Evolutionary conservation across 148 eudicot genomes (phyloP), one percentile per base, ranked within the genome.

Genomic region (Amaranthus palmeri): DNA sequence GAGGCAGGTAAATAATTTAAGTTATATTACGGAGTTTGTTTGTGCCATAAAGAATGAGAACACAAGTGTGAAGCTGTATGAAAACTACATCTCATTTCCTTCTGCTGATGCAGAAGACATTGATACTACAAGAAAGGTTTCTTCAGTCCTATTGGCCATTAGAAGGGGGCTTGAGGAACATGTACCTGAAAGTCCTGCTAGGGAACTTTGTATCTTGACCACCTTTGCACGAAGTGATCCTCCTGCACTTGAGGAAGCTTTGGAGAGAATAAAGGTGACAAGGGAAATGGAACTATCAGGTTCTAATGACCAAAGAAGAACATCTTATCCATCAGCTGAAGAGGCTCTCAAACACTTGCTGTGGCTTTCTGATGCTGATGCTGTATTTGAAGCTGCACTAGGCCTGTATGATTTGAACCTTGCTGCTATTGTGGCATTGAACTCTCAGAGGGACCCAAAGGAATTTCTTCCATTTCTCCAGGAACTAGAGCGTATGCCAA

Each of bases 381-480:
- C 99, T 60, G 93, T 91, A 55, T 95, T 79, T 82, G 99, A 95
- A 82, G 92, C 97, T 85, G 99, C 97, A 67, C 81, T 95, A 80
- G 97, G 99, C 52, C 90, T 95, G 55, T 91, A 95, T 74, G 99
- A 95, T 83, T 81, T 95, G 67, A 95, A 91, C 77, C 96, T 95
- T 80, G 96, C 97, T 44, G 99, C 99, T 81, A 95, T 95, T 77
- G 99, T 95, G 68, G 99, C 97, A 59, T 82, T 95, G 72, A 95
- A 95, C 80, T 86, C 96, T 60, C 99, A 95, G 62, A 83, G 70
- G 68, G 99, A 95, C 66, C 99, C 99, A 49, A 95, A 91, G 80
- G 99, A 95, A 78, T 95, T 95, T 83, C 88, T 95, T 81, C 99
- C 99, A 25, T 85, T 88, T 77, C 96, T 95, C 12, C 92, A 95